phyloP scores from a whole-genome alignment of 352 stramenopile species.

The Phytophthora pseudosyringae region DNA sequence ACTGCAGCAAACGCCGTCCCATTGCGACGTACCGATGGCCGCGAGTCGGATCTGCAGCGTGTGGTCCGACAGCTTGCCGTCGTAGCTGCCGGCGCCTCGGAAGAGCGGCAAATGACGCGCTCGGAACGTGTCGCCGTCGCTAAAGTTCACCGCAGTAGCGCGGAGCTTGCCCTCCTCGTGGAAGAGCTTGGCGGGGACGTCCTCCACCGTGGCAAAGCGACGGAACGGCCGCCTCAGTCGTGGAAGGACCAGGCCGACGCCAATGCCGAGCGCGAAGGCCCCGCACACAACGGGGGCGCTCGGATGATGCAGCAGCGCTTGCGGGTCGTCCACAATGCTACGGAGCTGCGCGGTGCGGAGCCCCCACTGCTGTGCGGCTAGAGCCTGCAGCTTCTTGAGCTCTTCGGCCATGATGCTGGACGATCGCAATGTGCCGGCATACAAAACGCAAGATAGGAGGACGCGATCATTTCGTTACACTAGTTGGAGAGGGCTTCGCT shows the following conservation, averaged over 20 bases:
- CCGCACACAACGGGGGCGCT: slow-evolving; percentile 44
- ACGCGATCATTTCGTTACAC: slow-evolving; percentile 4
- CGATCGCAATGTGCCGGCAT: slow-evolving; percentile 19
- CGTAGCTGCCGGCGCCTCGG: slow-evolving; percentile 45
- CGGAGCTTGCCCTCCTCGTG: slow-evolving; percentile 60
- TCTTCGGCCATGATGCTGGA: slow-evolving; percentile 18
- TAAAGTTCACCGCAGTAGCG: slow-evolving; percentile 61
- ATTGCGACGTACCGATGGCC: slow-evolving; percentile 56
- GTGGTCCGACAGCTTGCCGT: slow-evolving; percentile 75
- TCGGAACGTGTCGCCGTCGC: slow-evolving; percentile 88
- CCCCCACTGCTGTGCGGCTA: slow-evolving; percentile 25
- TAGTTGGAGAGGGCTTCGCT: slow-evolving; percentile 15
- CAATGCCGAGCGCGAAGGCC: slow-evolving; percentile 64
- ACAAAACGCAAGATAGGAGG: slow-evolving; percentile 5
- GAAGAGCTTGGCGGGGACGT: slow-evolving; percentile 81
- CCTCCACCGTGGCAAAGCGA: slow-evolving; percentile 76
- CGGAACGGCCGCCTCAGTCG: slow-evolving; percentile 70
- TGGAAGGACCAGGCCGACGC: slow-evolving; percentile 61
- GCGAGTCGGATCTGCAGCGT: slow-evolving; percentile 88
- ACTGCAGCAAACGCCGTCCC: neutral
- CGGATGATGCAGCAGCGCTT: slow-evolving; percentile 44
- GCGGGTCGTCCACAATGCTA: slow-evolving; percentile 16
- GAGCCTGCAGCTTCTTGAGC: slow-evolving; percentile 28
- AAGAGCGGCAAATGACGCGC: slow-evolving; percentile 68
- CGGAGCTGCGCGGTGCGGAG: slow-evolving; percentile 22